These are phyloP conservation scores for Tetrapisispora phaffii DNA, from an alignment of 805 yeast species.

Conservation along the genomic window DNA sequence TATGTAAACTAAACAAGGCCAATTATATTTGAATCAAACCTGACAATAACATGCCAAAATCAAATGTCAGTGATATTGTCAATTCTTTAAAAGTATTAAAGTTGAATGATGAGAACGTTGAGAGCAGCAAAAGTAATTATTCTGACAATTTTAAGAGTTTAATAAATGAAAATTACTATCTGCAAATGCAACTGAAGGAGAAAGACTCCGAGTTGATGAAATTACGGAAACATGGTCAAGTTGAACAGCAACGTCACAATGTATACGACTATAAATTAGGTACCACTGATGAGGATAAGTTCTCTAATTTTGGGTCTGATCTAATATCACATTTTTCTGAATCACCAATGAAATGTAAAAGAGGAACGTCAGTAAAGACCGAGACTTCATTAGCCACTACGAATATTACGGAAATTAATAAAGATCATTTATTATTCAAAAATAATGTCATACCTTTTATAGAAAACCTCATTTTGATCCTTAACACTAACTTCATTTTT, in stretches of 20 bases:
- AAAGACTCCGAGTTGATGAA: slow-evolving; percentile 13
- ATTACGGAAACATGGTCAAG: background rate
- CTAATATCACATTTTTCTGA: slow-evolving; percentile 14
- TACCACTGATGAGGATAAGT: background rate
- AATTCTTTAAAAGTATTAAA: background rate
- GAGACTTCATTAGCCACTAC: slow-evolving; percentile 20
- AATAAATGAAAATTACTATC: slow-evolving; percentile 19
- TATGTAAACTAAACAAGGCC: too few relatives aligned
- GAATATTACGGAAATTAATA: slow-evolving; percentile 8
- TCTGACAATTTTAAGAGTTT: background rate
- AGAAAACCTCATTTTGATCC: slow-evolving; percentile 12
- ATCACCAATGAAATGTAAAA: slow-evolving; percentile 12
- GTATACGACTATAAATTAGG: background rate
- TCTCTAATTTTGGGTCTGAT: background rate
- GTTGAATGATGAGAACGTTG: background rate
- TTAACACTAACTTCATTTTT: slow-evolving; percentile 15
- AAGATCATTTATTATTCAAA: slow-evolving; percentile 12
- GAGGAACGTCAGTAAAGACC: slow-evolving; percentile 8
- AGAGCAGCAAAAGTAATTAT: too few relatives aligned
- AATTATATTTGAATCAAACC: background rate
- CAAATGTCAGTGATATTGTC: background rate
- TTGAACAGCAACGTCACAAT: background rate
- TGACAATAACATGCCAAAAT: background rate
- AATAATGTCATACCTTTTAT: slow-evolving; percentile 17
- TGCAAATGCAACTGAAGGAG: slow-evolving; percentile 16